These are phyloP conservation scores for Coffea canephora DNA, from an alignment of 257 asterid genomes.

Conservation along the genomic window DNA sequence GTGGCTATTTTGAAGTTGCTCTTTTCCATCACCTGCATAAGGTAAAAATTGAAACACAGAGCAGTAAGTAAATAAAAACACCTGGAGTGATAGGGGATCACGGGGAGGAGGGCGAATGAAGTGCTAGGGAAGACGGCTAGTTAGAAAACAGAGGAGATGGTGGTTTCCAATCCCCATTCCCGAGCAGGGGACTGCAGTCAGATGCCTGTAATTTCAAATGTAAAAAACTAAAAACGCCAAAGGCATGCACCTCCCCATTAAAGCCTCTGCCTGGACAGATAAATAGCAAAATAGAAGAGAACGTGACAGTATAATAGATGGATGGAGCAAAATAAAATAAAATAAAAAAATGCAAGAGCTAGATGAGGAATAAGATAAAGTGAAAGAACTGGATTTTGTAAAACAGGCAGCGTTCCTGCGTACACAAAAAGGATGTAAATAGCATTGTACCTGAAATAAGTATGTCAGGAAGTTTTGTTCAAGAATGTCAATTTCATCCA, in stretches of 20 bases:
- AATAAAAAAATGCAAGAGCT: not conserved
- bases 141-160: not conserved
- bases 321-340: not conserved
- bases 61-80: not conserved
- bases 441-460: conserved; percentile 65
- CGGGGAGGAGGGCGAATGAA: not conserved
- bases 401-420: no score
- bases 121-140: not conserved
- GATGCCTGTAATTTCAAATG: not conserved
- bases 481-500: conserved; percentile 69
- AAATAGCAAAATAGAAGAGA: not conserved
- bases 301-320: not conserved
- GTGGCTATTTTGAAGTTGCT: conserved; percentile 91
- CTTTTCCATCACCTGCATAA: conserved; percentile 74
- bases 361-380: not conserved
- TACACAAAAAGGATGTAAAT: not conserved
- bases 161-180: not conserved
- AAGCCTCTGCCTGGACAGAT: not conserved
- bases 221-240: not conserved
- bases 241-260: not conserved
- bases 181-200: not conserved
- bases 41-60: conserved; percentile 15
- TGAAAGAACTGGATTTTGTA: no score
- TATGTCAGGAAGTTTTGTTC: conserved; percentile 86
- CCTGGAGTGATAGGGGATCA: no score